Evolutionary conservation across 2,329 filamentous ascomycete genomes (phyloP).

Genomic region (Sarocladium kiliense): DNA sequence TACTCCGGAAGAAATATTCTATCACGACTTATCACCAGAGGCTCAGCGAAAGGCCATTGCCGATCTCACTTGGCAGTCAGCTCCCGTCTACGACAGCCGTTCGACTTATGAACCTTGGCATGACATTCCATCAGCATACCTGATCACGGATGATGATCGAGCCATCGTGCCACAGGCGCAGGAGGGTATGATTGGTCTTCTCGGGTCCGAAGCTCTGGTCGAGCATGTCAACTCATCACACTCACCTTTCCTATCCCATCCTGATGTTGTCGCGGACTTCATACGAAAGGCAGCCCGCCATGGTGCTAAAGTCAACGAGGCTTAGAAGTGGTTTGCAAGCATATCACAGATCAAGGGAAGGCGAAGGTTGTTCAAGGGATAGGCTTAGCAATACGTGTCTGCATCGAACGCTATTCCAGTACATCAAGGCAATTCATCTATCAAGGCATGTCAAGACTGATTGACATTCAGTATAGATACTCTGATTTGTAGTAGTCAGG

Average conservation of each 20-base stretch:
- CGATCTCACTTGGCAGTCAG: background rate
- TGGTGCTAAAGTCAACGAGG: background rate
- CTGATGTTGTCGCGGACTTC: constrained; percentile 1
- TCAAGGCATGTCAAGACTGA: no score
- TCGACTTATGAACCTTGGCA: constrained; percentile 7
- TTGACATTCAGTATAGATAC: no score
- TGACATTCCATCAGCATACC: constrained; percentile 3
- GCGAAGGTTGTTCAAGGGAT: no score
- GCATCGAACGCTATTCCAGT: no score
- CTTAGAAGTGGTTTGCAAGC: background rate
- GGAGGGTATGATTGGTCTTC: constrained; percentile 4
- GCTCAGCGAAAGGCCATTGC: background rate
- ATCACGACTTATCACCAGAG: background rate
- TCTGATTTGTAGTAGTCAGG: no score
- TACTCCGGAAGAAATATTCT: constrained; percentile 4
- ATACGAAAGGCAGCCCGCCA: background rate
- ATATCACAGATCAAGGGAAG: background rate
- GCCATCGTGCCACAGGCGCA: constrained; percentile 2
- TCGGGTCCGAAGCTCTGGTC: background rate
- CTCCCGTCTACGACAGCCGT: background rate
- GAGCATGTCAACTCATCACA: constrained; percentile 3
- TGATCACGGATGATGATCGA: background rate
- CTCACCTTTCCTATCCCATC: constrained; percentile 4
- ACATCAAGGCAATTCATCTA: no score
- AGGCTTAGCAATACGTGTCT: no score